These are phyloP conservation scores for Paratinospora sagittata DNA, from an alignment of 164 flowering plant genomes.

Conservation along the genomic window DNA sequence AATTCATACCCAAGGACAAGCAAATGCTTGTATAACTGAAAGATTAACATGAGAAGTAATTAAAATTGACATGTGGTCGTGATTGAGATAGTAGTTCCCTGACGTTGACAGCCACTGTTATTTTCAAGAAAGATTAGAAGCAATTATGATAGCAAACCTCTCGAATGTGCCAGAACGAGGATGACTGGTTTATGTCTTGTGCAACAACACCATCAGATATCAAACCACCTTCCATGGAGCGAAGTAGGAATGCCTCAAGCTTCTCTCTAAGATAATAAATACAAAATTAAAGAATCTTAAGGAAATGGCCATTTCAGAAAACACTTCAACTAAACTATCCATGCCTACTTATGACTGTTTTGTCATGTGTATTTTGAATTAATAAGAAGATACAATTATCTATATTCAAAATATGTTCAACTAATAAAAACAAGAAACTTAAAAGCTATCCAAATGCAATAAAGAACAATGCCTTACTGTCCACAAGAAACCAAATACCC, in stretches of 20 bases:
- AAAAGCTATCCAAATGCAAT: not conserved
- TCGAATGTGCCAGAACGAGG: conserved; percentile 90
- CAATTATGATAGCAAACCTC: conserved; percentile 46
- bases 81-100: too few relatives aligned
- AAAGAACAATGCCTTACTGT: not conserved
- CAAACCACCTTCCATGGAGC: conserved; percentile 71
- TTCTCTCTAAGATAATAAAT: conserved; percentile 57
- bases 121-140: not conserved
- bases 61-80: too few relatives aligned
- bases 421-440: too few relatives aligned
- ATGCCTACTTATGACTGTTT: too few relatives aligned
- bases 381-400: not conserved
- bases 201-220: conserved; percentile 87
- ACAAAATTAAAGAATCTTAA: not conserved
- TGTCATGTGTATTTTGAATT: too few relatives aligned
- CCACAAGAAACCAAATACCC: not conserved
- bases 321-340: not conserved
- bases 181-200: conserved; percentile 86
- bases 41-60: too few relatives aligned
- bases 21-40: not conserved
- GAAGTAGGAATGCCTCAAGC: conserved; percentile 81
- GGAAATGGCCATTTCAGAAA: not conserved
- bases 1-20: not conserved
- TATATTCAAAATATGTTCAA: not conserved
- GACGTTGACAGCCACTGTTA: not conserved